phyloP scores from a whole-genome alignment of 192 early-diverging fungal species.

The Phlyctochytrium bullatum region DNA sequence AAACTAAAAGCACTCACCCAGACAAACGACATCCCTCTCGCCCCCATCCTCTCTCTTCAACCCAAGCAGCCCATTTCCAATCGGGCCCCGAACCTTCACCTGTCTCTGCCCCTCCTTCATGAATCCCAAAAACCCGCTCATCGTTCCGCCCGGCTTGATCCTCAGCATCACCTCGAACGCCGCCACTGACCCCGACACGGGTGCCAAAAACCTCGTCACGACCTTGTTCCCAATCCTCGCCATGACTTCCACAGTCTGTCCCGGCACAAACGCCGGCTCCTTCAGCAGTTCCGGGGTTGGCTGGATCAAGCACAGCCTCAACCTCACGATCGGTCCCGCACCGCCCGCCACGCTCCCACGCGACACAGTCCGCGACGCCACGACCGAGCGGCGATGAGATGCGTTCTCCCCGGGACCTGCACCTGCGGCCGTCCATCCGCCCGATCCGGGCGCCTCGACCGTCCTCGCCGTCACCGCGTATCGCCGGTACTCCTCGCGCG shows the following conservation, averaged over 20 bases:
- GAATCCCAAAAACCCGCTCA: not conserved
- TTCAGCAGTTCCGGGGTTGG: not conserved
- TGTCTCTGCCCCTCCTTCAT: not conserved
- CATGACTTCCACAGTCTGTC: not conserved
- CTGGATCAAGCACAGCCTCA: not conserved
- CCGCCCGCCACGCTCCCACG: too few relatives aligned
- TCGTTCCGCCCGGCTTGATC: not conserved
- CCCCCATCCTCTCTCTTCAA: too few relatives aligned
- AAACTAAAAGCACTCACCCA: too few relatives aligned
- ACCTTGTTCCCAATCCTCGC: not conserved
- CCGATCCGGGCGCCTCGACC: too few relatives aligned
- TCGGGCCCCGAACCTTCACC: not conserved
- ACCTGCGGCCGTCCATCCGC: too few relatives aligned
- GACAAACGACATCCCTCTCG: too few relatives aligned
- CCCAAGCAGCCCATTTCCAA: too few relatives aligned
- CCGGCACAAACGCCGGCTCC: not conserved
- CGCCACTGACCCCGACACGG: not conserved
- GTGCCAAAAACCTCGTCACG: not conserved
- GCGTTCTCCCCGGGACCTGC: too few relatives aligned
- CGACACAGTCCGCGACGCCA: too few relatives aligned
- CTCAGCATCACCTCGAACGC: not conserved
- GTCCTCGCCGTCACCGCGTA: not conserved
- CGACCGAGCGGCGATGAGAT: not conserved
- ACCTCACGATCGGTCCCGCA: not conserved
- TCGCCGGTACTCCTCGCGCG: not conserved